A percentile compares a stretch with the other conserved stretches of the same genome.
phyloP scores from a whole-genome alignment of 2,329 filamentous ascomycete genomes.

The Aureobasidium sp. region DNA sequence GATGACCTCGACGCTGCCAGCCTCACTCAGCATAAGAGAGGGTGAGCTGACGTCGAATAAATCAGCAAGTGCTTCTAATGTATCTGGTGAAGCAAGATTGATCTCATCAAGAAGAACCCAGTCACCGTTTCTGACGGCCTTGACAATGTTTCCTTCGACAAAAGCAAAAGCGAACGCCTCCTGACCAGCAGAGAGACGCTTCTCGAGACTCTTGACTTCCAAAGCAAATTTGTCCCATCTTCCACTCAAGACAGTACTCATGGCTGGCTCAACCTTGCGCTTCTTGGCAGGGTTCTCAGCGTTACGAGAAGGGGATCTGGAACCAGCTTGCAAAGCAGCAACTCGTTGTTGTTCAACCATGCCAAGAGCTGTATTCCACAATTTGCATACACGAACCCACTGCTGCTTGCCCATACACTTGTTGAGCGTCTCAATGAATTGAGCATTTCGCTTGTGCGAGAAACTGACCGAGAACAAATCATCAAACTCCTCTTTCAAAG shows the following conservation, averaged over 20 bases:
- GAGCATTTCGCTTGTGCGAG: slow-evolving; percentile 77
- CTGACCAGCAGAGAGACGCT: slow-evolving; percentile 66
- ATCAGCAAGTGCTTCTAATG: slow-evolving; percentile 86
- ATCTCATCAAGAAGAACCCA: slow-evolving; percentile 98
- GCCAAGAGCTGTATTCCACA: slow-evolving; percentile 83
- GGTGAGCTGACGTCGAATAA: slow-evolving; percentile 69
- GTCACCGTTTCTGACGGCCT: slow-evolving; percentile 90
- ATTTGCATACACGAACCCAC: slow-evolving; percentile 77
- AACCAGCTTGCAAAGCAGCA: slow-evolving; percentile 27
- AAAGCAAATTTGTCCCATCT: slow-evolving; percentile 76
- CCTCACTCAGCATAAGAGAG: slow-evolving; percentile 85
- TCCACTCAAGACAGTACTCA: slow-evolving; percentile 36
- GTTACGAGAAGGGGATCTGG: slow-evolving; percentile 37
- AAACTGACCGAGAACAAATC: slow-evolving; percentile 84
- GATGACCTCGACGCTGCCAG: slow-evolving; percentile 84
- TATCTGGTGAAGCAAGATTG: slow-evolving; percentile 90
- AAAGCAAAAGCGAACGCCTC: slow-evolving; percentile 89
- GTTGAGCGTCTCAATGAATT: slow-evolving; percentile 72
- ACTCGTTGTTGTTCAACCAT: slow-evolving; percentile 61
- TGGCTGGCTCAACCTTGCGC: slow-evolving; percentile 51
- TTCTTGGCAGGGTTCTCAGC: slow-evolving; percentile 64
- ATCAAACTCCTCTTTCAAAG: slow-evolving; percentile 89
- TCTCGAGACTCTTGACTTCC: slow-evolving; percentile 70
- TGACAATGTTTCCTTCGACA: slow-evolving; percentile 90
- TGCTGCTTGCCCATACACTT: slow-evolving; percentile 75